These are phyloP conservation scores for Fusarium marasasianum DNA, from an alignment of 2,329 filamentous ascomycete genomes.

Conservation along the genomic window DNA sequence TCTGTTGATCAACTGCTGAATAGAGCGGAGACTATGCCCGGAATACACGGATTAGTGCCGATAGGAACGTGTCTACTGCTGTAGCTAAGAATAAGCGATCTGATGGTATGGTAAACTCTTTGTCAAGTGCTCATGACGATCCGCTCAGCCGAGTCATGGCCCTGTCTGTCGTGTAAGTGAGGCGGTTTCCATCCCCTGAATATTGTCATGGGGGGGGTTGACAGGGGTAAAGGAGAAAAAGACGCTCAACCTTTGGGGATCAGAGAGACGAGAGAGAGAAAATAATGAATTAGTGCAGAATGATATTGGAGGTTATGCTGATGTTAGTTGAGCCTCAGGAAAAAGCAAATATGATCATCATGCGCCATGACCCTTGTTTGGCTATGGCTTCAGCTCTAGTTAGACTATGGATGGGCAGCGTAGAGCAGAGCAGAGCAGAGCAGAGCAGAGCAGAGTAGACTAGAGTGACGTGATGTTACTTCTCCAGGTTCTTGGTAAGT, in stretches of 20 bases:
- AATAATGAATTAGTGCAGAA: neutral
- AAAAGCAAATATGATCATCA: slow-evolving; percentile 8
- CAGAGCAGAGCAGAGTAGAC: too few species aligned
- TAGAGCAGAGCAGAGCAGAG: too few species aligned
- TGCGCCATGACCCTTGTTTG: slow-evolving; percentile 12
- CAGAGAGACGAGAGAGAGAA: neutral
- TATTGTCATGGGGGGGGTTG: neutral
- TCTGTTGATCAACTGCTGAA: neutral
- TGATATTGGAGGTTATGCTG: neutral
- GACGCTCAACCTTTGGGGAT: neutral
- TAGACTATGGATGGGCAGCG: neutral
- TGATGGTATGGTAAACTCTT: neutral
- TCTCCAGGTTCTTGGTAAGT: neutral
- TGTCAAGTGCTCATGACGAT: slow-evolving; percentile 10
- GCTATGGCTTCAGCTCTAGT: slow-evolving; percentile 2
- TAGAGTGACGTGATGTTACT: neutral
- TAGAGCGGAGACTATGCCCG: neutral
- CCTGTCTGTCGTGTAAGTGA: slow-evolving; percentile 27
- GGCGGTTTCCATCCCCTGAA: slow-evolving; percentile 19
- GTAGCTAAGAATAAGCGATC: neutral
- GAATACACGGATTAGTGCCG: neutral
- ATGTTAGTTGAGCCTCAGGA: slow-evolving; percentile 6
- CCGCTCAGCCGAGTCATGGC: slow-evolving; percentile 32
- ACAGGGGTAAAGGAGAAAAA: neutral
- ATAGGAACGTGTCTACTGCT: slow-evolving; percentile 1